Base-by-base conservation (phyloP, 2,329 filamentous ascomycete species). In the Penicillium sp. region DNA sequence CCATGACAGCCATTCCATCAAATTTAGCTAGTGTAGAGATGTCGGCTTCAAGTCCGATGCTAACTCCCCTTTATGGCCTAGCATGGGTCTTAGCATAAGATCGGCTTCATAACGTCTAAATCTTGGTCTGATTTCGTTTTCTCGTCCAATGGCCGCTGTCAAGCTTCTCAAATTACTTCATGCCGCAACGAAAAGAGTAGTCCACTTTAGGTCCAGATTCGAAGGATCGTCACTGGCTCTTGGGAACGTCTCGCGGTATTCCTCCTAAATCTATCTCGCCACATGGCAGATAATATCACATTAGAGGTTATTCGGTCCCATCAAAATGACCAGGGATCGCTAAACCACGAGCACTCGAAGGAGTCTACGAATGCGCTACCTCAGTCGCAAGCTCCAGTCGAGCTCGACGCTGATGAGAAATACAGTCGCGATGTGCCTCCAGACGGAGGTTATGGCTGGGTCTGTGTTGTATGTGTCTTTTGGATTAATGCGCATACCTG, bases 401-500 rank as follows among this genome's bases (percentile, higher is more conserved):
- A 57, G 6, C 53, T 58, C 12, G 60, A 54, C 6, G 44, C 59
- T 26, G 66, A 70, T n/a, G 63, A 65, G 42, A 73, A 70, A 47
- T 61, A 64, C 41, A 59, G 63, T 12, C 65, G 61, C 15, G 72
- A 74, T 51, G 59, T 69, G 5, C 69, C 72, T 29, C 75, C 75
- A 36, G 81, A 85, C 60, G 82, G 82, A 38, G 82, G 83, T 21
- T 85, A 84, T 71, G 82, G 83, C 54, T 85, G 83, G 82, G 77
- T 84, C 21, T 83, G 84, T 49, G 79, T 83, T n/a, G 62, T 74
- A 2, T 78, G 76, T 36, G 74, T 79, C 56, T 77, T 80, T 46
- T 69, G 83, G 56, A 79, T 88, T 52, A 88, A 88, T 65, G 83
- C 79, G 7, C 86, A 90, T 65, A 89, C 87, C 1, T 90, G 87